These are phyloP conservation scores for Rhizopogon sp. DNA, from an alignment of 768 basidiomycete genomes.

Conservation along the genomic window DNA sequence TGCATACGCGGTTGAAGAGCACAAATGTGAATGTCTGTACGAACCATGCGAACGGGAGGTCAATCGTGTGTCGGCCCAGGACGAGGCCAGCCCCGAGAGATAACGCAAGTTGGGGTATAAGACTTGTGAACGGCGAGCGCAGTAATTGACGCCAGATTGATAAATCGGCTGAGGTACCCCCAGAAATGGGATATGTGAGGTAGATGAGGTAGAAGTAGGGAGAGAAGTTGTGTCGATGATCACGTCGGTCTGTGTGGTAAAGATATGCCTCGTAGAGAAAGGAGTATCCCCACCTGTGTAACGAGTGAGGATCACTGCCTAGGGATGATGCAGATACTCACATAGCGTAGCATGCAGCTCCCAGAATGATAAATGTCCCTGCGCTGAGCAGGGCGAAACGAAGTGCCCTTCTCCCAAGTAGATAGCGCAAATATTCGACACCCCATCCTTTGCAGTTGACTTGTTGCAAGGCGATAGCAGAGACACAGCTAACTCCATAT, in stretches of 20 bases:
- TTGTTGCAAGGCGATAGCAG: conserved; percentile 19
- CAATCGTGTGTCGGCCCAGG: conserved; percentile 50
- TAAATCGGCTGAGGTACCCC: conserved; percentile 12
- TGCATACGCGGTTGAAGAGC: conserved; percentile 98
- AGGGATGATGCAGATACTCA: conserved; percentile 34
- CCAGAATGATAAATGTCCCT: conserved; percentile 60
- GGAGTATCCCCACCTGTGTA: conserved; percentile 83
- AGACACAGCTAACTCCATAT: conserved; percentile 75
- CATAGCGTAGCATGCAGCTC: conserved; percentile 67
- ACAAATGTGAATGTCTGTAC: conserved; percentile 89
- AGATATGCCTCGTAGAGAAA: conserved; percentile 91
- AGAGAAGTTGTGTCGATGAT: conserved; percentile 98
- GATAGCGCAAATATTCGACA: conserved; percentile 25
- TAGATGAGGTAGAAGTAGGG: conserved; percentile 97
- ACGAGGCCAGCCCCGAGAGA: conserved; percentile 69
- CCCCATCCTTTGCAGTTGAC: conserved; percentile 17
- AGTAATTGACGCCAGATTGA: conserved; percentile 39
- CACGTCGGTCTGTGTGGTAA: conserved; percentile 86
- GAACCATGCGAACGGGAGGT: conserved; percentile 84
- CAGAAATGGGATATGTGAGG: conserved; percentile 61
- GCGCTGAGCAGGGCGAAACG: conserved; percentile 70
- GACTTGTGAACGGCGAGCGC: conserved; percentile 74
- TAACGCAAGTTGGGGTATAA: conserved; percentile 77
- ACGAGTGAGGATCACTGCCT: background rate
- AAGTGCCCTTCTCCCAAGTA: conserved; percentile 48